Base-by-base conservation (phyloP, 2,329 filamentous ascomycete genomes). In the Colletotrichum chlorophyti region DNA sequence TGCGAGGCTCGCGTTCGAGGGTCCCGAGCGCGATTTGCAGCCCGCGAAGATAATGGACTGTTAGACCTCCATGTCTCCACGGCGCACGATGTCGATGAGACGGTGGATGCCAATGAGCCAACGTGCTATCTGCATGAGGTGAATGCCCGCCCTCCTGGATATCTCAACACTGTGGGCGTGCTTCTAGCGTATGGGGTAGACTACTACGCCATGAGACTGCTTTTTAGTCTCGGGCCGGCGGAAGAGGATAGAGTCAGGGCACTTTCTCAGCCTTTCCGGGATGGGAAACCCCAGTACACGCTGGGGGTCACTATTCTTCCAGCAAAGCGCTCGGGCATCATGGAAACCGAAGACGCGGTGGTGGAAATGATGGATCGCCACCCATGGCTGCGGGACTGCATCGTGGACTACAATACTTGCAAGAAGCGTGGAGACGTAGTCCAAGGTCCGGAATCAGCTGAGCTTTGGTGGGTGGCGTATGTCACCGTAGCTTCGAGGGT, bases 121-220 rank as follows among this genome's bases (percentile, higher is more conserved):
- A 46, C 60, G 12, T 54, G 59, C 19, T 70, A 66, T 38, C 62
- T 71, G 19, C 65, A 68, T 46, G 69, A 72, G 50, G 58, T 70
- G 14, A 72, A 72, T 40, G 64, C 69, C 6, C 65, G 69, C 3
- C 61, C 68, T 1, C 67, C 69, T 2, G 68, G 66, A 2, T 68
- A 66, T 32, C 35, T 63, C 31, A 65, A 63, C 45, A 64, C 55
- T 6, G 62, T 63, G 3, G 64, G 62, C 5, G 60, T 61, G 4
- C 40, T 65, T 26, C 53, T 68, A 14, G 63, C 67, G 10, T 66
- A 69, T 35, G 69, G 69, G 3, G 66, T 72, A 4, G 68, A 70
- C 52, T 70, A 69, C 46, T 72, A 65, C 40, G 67, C 65, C 3
- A 49, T 69, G 24, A 60, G 64, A 24, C 42, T 69, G 21, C 64